phyloP scores from a whole-genome alignment of 2,329 filamentous ascomycete species.

The Monosporascus cannonballus region DNA sequence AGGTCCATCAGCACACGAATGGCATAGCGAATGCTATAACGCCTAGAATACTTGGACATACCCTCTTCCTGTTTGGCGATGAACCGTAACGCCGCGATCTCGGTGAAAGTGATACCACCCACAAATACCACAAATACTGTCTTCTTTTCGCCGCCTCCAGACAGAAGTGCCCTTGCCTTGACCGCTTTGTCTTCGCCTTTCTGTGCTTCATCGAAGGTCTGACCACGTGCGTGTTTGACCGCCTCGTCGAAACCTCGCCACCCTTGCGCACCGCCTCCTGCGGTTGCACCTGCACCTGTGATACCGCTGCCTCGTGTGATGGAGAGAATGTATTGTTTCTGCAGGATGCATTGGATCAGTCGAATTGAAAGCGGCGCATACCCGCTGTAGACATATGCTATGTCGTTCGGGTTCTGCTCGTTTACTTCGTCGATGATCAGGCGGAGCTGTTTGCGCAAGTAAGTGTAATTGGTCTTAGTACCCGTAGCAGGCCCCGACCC shows the following conservation, averaged over 20 bases:
- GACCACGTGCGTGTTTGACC: constrained; percentile 78
- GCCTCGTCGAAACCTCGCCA: constrained; percentile 94
- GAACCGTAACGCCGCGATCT: constrained; percentile 89
- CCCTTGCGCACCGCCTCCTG: constrained; percentile 61
- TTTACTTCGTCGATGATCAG: constrained; percentile 96
- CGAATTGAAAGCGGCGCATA: constrained; percentile 91
- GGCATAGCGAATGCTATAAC: constrained; percentile 1
- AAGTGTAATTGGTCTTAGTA: constrained; percentile 83
- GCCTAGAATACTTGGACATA: constrained; percentile 25
- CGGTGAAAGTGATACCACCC: constrained; percentile 93
- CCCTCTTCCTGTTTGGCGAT: constrained; percentile 78
- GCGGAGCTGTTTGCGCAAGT: constrained; percentile 76
- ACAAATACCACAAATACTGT: constrained; percentile 95
- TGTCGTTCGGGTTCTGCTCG: constrained; percentile 87
- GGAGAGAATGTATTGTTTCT: constrained; percentile 76
- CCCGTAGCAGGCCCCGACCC: constrained; percentile 51
- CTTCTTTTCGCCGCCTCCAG: constrained; percentile 69
- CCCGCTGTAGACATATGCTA: constrained; percentile 96
- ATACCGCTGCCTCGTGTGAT: constrained; percentile 58
- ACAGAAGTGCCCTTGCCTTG: constrained; percentile 76
- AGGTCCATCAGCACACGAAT: constrained; percentile 7
- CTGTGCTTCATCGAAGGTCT: constrained; percentile 87
- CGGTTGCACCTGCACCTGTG: constrained; percentile 40
- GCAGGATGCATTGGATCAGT: constrained; percentile 84
- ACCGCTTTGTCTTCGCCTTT: constrained; percentile 90